These are phyloP conservation scores for Mycena galopus DNA, from an alignment of 768 basidiomycete species.

Conservation along the genomic window DNA sequence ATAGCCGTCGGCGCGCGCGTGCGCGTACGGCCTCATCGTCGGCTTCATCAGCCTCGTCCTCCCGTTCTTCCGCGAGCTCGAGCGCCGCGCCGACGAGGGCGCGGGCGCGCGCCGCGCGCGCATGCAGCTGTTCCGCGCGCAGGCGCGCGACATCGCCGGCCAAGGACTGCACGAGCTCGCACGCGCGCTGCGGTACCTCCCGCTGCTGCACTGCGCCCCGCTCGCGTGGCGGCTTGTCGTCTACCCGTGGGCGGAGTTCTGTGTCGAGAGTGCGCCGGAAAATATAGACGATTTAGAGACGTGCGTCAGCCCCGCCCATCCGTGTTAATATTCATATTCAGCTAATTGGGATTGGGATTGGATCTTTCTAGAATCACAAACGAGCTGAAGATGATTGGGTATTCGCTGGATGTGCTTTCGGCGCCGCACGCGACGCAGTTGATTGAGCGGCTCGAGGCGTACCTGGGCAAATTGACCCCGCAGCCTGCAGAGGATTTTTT, in stretches of 20 bases:
- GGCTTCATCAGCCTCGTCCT: not conserved
- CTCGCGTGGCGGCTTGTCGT: not conserved
- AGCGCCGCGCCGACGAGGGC: not conserved
- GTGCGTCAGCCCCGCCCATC: not conserved
- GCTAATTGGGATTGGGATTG: not conserved
- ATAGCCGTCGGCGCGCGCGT: not conserved
- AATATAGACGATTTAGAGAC: not conserved
- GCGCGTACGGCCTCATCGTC: not conserved
- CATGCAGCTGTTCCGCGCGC: not conserved
- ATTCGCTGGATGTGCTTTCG: not conserved
- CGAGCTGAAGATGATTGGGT: conserved; percentile 13
- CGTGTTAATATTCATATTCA: too few species aligned
- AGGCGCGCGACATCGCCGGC: not conserved
- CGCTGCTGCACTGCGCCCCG: not conserved
- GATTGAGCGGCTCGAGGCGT: not conserved
- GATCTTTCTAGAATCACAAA: not conserved
- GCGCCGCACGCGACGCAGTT: not conserved
- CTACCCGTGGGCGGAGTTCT: conserved; percentile 10
- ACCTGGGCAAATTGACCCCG: not conserved
- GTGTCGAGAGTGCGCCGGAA: not conserved
- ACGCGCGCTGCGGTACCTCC: not conserved
- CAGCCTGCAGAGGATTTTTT: too few species aligned
- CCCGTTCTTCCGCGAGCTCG: not conserved
- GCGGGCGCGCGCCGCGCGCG: not conserved
- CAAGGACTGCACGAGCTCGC: not conserved